These are phyloP conservation scores for Mortierella sp. DNA, from an alignment of 371 early-diverging fungal genomes.

Conservation along the genomic window DNA sequence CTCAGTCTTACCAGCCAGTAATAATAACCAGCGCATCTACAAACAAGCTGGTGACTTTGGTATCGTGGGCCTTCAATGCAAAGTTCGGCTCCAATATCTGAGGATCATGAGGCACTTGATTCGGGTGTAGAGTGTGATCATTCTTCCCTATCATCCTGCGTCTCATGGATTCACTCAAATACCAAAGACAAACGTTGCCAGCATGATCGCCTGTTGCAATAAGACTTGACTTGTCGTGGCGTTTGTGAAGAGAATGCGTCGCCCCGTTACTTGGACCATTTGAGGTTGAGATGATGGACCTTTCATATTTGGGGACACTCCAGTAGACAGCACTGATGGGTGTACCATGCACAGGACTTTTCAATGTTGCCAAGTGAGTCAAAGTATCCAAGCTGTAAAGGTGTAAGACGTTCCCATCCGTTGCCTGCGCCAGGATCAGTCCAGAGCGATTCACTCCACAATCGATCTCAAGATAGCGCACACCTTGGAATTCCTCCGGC, in stretches of 20 bases:
- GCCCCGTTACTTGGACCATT: slow-evolving; percentile 8
- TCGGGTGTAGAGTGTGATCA: slow-evolving; percentile 7
- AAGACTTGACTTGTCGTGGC: slow-evolving; percentile 27
- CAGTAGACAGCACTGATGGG: slow-evolving; percentile 39
- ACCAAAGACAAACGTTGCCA: slow-evolving; percentile 49
- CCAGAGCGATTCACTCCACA: slow-evolving; percentile 23
- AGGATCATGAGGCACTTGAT: slow-evolving; percentile 2
- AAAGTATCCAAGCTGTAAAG: slow-evolving; percentile 34
- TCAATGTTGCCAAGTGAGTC: slow-evolving; percentile 20
- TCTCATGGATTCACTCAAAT: slow-evolving; percentile 30
- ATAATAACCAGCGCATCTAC: slow-evolving; percentile 41
- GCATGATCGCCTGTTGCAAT: slow-evolving; percentile 29
- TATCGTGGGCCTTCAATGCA: slow-evolving; percentile 34
- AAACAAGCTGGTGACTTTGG: slow-evolving; percentile 36
- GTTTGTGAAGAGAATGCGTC: slow-evolving; percentile 2
- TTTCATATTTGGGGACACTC: slow-evolving; percentile 35
- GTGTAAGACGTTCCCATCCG: slow-evolving; percentile 25
- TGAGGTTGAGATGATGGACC: slow-evolving; percentile 37
- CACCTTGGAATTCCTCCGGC: slow-evolving; percentile 29
- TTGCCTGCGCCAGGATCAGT: slow-evolving; percentile 22
- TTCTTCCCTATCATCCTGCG: slow-evolving; percentile 2
- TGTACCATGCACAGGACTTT: slow-evolving; percentile 40
- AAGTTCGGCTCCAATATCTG: slow-evolving; percentile 19
- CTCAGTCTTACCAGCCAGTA: slow-evolving; percentile 40
- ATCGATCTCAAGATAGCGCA: slow-evolving; percentile 32